Evolutionary conservation across 495 filamentous ascomycete genomes (phyloP).

Genomic region (Barbatosphaeria neglecta): DNA sequence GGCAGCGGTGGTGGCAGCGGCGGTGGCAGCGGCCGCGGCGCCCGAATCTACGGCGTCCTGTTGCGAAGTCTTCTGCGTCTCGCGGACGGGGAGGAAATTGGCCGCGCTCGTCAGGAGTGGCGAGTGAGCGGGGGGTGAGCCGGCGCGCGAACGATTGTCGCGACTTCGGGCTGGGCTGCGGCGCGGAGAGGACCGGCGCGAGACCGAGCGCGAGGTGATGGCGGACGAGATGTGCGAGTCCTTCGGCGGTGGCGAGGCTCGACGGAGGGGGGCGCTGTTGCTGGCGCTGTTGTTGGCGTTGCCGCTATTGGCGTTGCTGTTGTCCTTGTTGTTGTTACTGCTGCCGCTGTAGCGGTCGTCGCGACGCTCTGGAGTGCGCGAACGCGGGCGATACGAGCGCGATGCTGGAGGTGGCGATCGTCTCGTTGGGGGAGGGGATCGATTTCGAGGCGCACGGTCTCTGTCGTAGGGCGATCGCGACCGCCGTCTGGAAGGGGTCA

Average conservation of each 20-base stretch:
- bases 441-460: conserved; percentile 26
- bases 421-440: conserved; percentile 22
- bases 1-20: conserved; percentile 8
- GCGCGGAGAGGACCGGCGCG: conserved; percentile 31
- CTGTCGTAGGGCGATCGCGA: conserved; percentile 36
- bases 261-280: conserved; percentile 17
- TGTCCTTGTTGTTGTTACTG: no score
- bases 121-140: conserved; percentile 20
- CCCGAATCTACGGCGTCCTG: no score
- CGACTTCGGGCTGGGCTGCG: conserved; percentile 23
- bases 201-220: conserved; percentile 30
- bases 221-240: conserved; percentile 31
- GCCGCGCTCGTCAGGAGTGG: conserved; percentile 1
- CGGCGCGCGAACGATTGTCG: conserved; percentile 29
- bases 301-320: no score
- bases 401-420: conserved; percentile 21
- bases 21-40: conserved; percentile 6
- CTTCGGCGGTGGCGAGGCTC: conserved; percentile 28
- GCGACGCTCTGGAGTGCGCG: conserved; percentile 31
- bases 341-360: conserved; percentile 32
- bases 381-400: conserved; percentile 28
- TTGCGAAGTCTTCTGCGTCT: conserved; percentile 4
- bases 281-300: no score
- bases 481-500: conserved; percentile 28
- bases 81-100: background rate